A percentile compares a stretch with the other conserved stretches of the same genome.
Conservation (phyloP, 1,139 yeast species). For the Nakaseomyces glabratus region DNA sequence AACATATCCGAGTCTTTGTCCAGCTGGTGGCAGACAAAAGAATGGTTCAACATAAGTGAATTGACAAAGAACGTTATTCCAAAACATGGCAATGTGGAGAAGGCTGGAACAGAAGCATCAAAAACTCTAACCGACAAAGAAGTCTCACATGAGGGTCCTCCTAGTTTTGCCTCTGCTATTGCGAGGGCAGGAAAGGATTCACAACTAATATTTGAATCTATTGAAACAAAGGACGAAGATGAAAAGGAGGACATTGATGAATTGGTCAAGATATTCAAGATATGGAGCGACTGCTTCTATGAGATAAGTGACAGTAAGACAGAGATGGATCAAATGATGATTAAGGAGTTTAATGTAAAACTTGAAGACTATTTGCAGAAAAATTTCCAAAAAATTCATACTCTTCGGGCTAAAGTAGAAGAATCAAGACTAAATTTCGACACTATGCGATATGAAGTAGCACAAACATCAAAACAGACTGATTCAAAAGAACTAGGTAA, state of each 20-base stretch:
- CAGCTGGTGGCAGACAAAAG: slow-evolving; percentile 43
- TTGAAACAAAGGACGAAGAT: slow-evolving; percentile 23
- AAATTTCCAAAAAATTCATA: slow-evolving; percentile 52
- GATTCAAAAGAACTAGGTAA: background rate
- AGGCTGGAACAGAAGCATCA: too few species aligned
- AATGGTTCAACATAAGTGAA: too few species aligned
- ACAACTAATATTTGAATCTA: slow-evolving; percentile 23
- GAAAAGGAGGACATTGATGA: slow-evolving; percentile 27
- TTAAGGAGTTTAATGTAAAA: slow-evolving; percentile 46
- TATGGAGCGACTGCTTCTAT: slow-evolving; percentile 47
- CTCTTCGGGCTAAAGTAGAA: slow-evolving; percentile 59
- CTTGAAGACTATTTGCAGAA: slow-evolving; percentile 44
- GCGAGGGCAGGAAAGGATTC: slow-evolving; percentile 39
- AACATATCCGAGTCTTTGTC: slow-evolving; percentile 50
- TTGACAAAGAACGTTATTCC: slow-evolving; percentile 49
- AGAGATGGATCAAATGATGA: slow-evolving; percentile 55
- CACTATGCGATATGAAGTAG: slow-evolving; percentile 48
- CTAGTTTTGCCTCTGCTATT: slow-evolving; percentile 40
- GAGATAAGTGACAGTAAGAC: slow-evolving; percentile 37
- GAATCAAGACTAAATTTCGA: slow-evolving; percentile 62
- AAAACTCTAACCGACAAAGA: too few species aligned
- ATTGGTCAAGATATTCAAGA: slow-evolving; percentile 21
- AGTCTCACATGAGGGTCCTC: too few species aligned
- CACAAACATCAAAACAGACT: slow-evolving; percentile 15
- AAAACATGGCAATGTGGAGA: slow-evolving; percentile 56